Conservation (phyloP, 164 flowering plant species). For the Nelumbo lutea region DNA sequence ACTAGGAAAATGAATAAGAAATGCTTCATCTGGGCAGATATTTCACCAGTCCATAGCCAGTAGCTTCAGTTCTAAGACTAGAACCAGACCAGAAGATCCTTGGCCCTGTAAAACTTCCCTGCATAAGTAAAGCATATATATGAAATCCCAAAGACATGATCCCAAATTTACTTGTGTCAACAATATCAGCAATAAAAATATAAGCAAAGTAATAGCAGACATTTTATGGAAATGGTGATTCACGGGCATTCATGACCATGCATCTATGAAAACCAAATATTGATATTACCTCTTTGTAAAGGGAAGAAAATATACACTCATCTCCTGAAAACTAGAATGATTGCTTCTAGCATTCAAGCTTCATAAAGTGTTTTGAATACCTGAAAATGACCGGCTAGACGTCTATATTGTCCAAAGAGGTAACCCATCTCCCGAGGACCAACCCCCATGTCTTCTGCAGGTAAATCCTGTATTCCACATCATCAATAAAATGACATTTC, state of each 20-base stretch:
- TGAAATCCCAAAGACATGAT: conserved; percentile 15
- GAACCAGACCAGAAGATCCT: conserved; percentile 94
- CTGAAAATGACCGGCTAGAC: conserved; percentile 91
- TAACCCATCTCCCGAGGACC: conserved; percentile 97
- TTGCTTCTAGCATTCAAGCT: not conserved
- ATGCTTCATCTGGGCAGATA: conserved; percentile 2
- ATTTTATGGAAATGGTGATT: not conserved
- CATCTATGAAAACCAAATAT: not conserved
- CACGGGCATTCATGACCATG: not conserved
- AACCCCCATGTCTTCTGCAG: conserved; percentile 98
- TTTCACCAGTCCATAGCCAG: conserved; percentile 96
- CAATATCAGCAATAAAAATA: not conserved
- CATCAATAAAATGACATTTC: conserved; percentile 4
- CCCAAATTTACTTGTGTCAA: not conserved
- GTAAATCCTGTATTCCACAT: conserved; percentile 65
- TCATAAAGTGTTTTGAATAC: conserved; percentile 23
- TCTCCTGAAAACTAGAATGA: not conserved
- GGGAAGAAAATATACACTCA: too few species aligned
- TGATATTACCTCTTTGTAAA: too few species aligned
- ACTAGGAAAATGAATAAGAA: not conserved
- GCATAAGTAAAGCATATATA: conserved; percentile 41
- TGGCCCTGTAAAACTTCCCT: conserved; percentile 99
- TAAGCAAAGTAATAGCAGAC: not conserved
- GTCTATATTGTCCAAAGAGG: conserved; percentile 94
- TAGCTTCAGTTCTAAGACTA: conserved; percentile 97